Evolutionary conservation across 2,329 filamentous ascomycete species (phyloP), one percentile per base, ranked within the genome.

Genomic region (Parastagonospora nodorum): DNA sequence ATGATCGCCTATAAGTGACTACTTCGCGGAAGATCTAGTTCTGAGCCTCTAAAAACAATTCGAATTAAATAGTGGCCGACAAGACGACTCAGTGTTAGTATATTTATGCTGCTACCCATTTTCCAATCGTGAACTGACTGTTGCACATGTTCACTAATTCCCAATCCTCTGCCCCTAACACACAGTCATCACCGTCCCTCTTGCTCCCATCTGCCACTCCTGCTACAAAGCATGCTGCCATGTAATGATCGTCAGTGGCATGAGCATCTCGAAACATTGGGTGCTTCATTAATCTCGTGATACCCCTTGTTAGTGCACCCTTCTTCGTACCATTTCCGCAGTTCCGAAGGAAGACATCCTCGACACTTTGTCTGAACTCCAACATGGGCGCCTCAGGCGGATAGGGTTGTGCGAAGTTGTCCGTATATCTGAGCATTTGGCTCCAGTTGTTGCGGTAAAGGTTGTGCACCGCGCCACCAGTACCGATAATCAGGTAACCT

Each of bases 171-270:
- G 68, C 68, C 1, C 67, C 67, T 11, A 70, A 45, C 6, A 60
- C 55, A 44, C 62, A 65, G 28, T 61, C 57, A 24, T 69, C 63
- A 1, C 56, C 55, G 2, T 50, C 45, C 16, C 54, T 55, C 30
- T 49, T 57, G 11, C 55, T 63, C 3, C 60, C 66, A 52, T 68
- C 65, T 9, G 61, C 59, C 1, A 58, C 74, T 1, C 86, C 86
- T 0, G 84, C 83, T 0, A 86, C 80, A 70, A 88, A 89, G 61
- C 85, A 75, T 2, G 82, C 78, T 0, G 84, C 75, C 82, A 88
- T 88, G 57, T 86, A 88, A 63, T 89, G 86, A 65, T 89, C 87
- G 62, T 89, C 86, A 0, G 86, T 88, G 0, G 78, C 85, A 71
- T 89, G 86, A 0, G 87, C 86, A 59, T 88, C 85, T 12, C 86